Percentiles rank a stretch among this genome's conserved stretches.
These are phyloP conservation scores for Ophiocordyceps unilateralis DNA, from an alignment of 2,329 filamentous ascomycete genomes.

Conservation along the genomic window DNA sequence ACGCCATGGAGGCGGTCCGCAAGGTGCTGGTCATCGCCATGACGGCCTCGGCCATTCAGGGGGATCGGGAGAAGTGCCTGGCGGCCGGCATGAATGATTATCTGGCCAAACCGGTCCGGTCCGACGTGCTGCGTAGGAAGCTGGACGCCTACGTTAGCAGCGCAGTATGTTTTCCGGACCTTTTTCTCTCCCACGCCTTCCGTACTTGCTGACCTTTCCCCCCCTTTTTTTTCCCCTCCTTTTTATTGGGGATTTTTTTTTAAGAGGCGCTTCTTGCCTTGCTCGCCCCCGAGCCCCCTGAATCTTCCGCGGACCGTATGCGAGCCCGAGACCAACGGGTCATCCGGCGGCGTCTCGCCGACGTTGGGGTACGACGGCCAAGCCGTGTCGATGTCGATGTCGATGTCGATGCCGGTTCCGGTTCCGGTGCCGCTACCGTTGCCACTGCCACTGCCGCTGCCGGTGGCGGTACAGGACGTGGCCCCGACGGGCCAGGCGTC, in stretches of 20 bases:
- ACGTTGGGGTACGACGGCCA: no score
- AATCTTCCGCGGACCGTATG: background rate
- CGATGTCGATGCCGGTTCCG: background rate
- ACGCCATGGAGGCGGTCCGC: constrained; percentile 58
- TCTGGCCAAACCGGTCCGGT: constrained; percentile 76
- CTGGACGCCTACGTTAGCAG: constrained; percentile 40
- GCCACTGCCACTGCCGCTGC: no score
- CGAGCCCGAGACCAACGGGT: background rate
- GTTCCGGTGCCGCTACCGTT: no score
- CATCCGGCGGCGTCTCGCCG: no score
- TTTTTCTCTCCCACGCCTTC: no score
- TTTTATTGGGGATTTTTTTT: background rate
- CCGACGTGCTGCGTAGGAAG: constrained; percentile 71
- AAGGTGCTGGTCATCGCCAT: constrained; percentile 89
- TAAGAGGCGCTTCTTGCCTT: background rate
- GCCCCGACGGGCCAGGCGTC: background rate
- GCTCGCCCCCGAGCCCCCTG: background rate
- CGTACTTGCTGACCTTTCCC: background rate
- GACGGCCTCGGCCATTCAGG: constrained; percentile 89
- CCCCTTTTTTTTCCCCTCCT: background rate
- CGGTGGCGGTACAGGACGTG: background rate
- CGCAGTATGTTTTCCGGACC: constrained; percentile 12
- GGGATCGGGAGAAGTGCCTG: constrained; percentile 88
- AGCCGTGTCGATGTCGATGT: no score
- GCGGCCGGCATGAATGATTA: constrained; percentile 94